Evolutionary conservation across 2,329 filamentous ascomycete species (phyloP).

Genomic region (Aspergillus fumigatus): DNA sequence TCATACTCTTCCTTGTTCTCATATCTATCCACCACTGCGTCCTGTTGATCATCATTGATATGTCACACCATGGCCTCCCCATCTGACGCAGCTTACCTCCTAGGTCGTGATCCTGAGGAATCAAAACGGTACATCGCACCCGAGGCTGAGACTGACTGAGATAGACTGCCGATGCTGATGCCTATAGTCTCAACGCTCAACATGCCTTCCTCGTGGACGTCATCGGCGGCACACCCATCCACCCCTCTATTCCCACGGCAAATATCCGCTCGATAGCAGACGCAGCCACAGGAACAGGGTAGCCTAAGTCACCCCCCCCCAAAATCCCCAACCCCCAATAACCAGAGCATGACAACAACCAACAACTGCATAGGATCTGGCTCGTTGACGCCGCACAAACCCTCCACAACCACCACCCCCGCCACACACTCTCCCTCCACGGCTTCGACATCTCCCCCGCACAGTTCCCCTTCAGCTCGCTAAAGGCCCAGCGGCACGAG

Average conservation of each 20-base stretch:
- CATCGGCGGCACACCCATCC: slow-evolving; percentile 15
- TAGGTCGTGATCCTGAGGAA: slow-evolving; percentile 17
- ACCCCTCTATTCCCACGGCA: slow-evolving; percentile 21
- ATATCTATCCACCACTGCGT: too few species aligned
- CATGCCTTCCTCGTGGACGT: slow-evolving; percentile 21
- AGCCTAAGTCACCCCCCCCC: too few species aligned
- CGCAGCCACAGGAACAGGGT: slow-evolving; percentile 29
- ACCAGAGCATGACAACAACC: too few species aligned
- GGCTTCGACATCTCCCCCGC: slow-evolving; percentile 30
- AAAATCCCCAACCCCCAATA: too few species aligned
- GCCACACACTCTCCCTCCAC: slow-evolving; percentile 15
- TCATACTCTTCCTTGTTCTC: not conserved
- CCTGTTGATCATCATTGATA: not conserved
- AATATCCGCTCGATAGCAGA: slow-evolving; percentile 20
- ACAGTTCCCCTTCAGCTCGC: slow-evolving; percentile 19
- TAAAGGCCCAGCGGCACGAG: slow-evolving; percentile 1
- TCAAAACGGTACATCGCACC: slow-evolving; percentile 15
- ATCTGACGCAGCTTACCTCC: slow-evolving; percentile 13
- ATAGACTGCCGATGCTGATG: not conserved
- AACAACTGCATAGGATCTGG: slow-evolving; percentile 14
- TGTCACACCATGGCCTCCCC: not conserved
- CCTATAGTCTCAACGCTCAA: slow-evolving; percentile 20
- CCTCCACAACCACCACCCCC: slow-evolving; percentile 5
- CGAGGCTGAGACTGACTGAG: too few species aligned
- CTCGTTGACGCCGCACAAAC: slow-evolving; percentile 10